These are phyloP conservation scores for Saccharomyces jurei DNA, from an alignment of 805 yeast genomes.

Conservation along the genomic window DNA sequence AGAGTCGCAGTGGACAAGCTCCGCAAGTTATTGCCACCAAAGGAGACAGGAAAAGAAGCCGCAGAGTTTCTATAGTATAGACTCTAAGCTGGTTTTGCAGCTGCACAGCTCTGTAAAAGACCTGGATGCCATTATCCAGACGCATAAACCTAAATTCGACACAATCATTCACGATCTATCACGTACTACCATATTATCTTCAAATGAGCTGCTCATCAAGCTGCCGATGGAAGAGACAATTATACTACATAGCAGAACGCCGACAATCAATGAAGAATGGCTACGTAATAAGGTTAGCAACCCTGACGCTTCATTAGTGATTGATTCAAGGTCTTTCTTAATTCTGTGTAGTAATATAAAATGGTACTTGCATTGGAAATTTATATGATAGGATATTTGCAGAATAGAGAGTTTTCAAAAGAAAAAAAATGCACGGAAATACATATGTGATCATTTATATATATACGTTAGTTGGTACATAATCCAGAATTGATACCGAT, in stretches of 20 bases:
- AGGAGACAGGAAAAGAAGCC: background rate
- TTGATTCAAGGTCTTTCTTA: slow-evolving; percentile 5
- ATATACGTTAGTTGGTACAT: background rate
- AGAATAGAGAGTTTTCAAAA: background rate
- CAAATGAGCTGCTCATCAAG: background rate
- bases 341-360: slow-evolving; percentile 1
- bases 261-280: background rate
- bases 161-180: background rate
- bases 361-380: slow-evolving; percentile 12
- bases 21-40: background rate
- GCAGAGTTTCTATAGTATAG: background rate
- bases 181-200: background rate
- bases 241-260: background rate
- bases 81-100: background rate
- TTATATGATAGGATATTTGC: background rate
- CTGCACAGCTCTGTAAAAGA: background rate
- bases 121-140: background rate
- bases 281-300: background rate
- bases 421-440: background rate
- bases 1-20: background rate
- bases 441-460: background rate
- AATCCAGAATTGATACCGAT: background rate
- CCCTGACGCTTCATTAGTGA: background rate
- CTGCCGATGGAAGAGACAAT: background rate
- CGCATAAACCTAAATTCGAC: background rate